Percentiles rank a stretch among this genome's conserved stretches.
Conservation (phyloP, 345 rosid species). For the Nephelium lappaceum region DNA sequence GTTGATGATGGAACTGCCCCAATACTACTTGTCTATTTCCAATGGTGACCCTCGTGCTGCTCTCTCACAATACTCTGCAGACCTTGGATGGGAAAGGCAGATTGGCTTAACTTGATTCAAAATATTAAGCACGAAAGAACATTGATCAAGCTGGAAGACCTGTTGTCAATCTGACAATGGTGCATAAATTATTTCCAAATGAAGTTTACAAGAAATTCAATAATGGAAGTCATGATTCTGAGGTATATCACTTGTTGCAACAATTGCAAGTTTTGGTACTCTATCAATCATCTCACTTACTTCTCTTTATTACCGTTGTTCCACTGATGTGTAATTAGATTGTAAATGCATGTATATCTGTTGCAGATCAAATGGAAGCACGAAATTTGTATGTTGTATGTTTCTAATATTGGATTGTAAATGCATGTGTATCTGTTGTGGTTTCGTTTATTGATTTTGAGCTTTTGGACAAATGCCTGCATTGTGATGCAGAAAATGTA, state of each 20-base stretch:
- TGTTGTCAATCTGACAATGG: too few relatives aligned
- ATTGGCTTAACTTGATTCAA: constrained; percentile 40
- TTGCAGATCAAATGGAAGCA: neutral
- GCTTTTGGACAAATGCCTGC: neutral
- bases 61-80: constrained; percentile 64
- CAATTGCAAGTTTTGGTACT: too few relatives aligned
- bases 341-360: neutral
- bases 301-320: neutral
- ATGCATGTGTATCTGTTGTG: too few relatives aligned
- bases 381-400: neutral
- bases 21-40: constrained; percentile 75
- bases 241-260: neutral
- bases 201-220: neutral
- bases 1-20: constrained; percentile 88
- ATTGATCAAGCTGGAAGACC: neutral
- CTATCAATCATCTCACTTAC: too few relatives aligned
- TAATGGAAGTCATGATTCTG: neutral
- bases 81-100: constrained; percentile 76
- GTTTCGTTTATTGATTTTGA: neutral
- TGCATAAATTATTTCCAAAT: neutral
- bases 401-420: too few relatives aligned
- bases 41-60: constrained; percentile 83
- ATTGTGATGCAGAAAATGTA: neutral
- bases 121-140: neutral
- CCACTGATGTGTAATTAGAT: neutral